A percentile compares a stretch with the other conserved stretches of the same genome.
Evolutionary conservation across 23 red algal genomes (phyloP).

Genomic region (Cyanidiococcus yangmingshanensis): DNA sequence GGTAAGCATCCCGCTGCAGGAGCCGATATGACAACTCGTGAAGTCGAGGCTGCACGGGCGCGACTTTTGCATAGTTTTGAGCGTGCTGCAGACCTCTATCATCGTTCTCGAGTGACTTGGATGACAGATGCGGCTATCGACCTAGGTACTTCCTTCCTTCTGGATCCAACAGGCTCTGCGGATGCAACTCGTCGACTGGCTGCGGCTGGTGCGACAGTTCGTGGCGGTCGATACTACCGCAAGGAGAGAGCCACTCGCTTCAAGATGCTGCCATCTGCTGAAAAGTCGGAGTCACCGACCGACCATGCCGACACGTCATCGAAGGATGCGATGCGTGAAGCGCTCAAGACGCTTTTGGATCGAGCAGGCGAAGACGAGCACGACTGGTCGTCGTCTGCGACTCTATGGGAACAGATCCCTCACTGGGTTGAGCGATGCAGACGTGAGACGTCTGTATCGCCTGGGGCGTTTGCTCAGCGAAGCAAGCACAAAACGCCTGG

Average conservation of each 20-base stretch:
- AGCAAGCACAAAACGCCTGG: too few species aligned
- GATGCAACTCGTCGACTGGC: neutral
- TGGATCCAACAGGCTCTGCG: neutral
- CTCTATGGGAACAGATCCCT: too few species aligned
- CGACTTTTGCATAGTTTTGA: neutral
- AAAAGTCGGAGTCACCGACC: too few species aligned
- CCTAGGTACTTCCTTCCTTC: neutral
- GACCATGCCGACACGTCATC: too few species aligned
- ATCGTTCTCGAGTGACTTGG: neutral
- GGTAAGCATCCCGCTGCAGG: neutral
- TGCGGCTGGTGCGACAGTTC: neutral
- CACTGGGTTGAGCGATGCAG: too few species aligned
- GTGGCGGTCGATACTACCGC: slow-evolving; percentile 3
- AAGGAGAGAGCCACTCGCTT: neutral
- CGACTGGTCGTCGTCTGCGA: too few species aligned
- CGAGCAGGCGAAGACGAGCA: too few species aligned
- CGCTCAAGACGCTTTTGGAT: neutral
- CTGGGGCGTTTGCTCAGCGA: too few species aligned
- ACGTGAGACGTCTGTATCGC: too few species aligned
- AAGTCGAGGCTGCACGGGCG: neutral
- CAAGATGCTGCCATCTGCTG: too few species aligned
- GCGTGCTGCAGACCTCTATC: neutral
- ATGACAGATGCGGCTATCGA: neutral
- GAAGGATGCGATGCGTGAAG: too few species aligned
- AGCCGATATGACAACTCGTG: neutral